Percentiles rank a stretch among this genome's conserved stretches.
phyloP scores from a whole-genome alignment of 768 basidiomycete species.

The Lactarius hatsudake region DNA sequence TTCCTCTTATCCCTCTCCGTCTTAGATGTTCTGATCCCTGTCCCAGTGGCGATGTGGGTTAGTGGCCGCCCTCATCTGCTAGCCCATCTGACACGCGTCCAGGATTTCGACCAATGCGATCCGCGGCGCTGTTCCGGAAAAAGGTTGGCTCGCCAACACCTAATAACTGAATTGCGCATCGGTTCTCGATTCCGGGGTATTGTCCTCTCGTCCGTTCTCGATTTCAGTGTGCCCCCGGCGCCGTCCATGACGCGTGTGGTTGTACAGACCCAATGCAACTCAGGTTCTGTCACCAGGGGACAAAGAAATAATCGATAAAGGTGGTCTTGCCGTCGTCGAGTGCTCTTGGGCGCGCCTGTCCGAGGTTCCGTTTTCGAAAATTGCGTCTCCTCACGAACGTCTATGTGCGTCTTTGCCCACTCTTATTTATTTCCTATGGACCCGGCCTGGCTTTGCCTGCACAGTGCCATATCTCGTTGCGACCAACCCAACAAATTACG shows the following conservation, averaged over 20 bases:
- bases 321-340: slow-evolving; percentile 94
- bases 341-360: slow-evolving; percentile 97
- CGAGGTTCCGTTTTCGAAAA: slow-evolving; percentile 93
- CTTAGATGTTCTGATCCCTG: slow-evolving; percentile 34
- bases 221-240: background rate
- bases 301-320: slow-evolving; percentile 65
- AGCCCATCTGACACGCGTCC: background rate
- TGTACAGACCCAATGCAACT: slow-evolving; percentile 74
- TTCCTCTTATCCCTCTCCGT: background rate
- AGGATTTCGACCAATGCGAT: slow-evolving; percentile 99
- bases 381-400: slow-evolving; percentile 89
- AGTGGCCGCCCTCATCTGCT: slow-evolving; percentile 34
- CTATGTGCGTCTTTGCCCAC: slow-evolving; percentile 55
- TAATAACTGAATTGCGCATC: slow-evolving; percentile 80
- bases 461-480: slow-evolving; percentile 94
- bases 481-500: slow-evolving; percentile 96
- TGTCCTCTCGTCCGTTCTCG: slow-evolving; percentile 78
- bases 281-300: slow-evolving; percentile 80
- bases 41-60: slow-evolving; percentile 97
- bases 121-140: slow-evolving; percentile 86
- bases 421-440: background rate
- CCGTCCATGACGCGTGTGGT: background rate
- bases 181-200: slow-evolving; percentile 87
- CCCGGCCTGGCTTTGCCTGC: background rate
- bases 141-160: slow-evolving; percentile 79